These are phyloP conservation scores for Schizochytrium sp. DNA, from an alignment of 108 stramenopile genomes.

Conservation along the genomic window DNA sequence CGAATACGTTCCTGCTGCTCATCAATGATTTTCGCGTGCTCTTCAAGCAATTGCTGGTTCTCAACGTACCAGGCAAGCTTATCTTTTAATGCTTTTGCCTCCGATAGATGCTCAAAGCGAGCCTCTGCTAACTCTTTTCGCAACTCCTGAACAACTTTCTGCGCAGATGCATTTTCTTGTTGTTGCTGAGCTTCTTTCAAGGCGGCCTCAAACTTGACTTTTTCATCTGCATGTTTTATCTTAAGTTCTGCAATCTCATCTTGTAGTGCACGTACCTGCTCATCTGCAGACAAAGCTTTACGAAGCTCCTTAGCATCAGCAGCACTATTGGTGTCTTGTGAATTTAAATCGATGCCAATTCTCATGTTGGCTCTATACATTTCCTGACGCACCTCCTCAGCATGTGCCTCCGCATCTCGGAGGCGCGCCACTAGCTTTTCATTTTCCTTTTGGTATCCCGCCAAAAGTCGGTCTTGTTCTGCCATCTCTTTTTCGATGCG, in stretches of 20 bases:
- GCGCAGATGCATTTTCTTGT: not conserved
- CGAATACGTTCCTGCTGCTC: slow-evolving; percentile 32
- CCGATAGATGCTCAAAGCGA: slow-evolving; percentile 34
- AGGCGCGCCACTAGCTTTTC: slow-evolving; percentile 66
- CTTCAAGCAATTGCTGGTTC: slow-evolving; percentile 60
- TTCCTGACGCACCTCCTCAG: slow-evolving; percentile 64
- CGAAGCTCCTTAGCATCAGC: slow-evolving; percentile 61
- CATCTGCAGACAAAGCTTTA: slow-evolving; percentile 56
- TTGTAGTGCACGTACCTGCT: slow-evolving; percentile 59
- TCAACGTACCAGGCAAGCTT: slow-evolving; percentile 67
- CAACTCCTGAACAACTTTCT: slow-evolving; percentile 59
- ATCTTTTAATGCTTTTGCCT: slow-evolving; percentile 47
- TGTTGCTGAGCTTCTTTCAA: not conserved
- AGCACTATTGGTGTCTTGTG: slow-evolving; percentile 26
- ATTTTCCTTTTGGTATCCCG: slow-evolving; percentile 69
- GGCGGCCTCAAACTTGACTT: not conserved
- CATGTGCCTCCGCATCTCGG: slow-evolving; percentile 57
- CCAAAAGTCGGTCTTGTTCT: slow-evolving; percentile 67
- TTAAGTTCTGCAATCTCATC: slow-evolving; percentile 59
- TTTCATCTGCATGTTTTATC: slow-evolving; percentile 17
- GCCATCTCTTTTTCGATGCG: slow-evolving; percentile 67
- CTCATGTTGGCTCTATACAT: slow-evolving; percentile 66
- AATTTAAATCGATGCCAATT: slow-evolving; percentile 62
- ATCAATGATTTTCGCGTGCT: slow-evolving; percentile 2
- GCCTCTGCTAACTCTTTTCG: slow-evolving; percentile 63